phyloP scores from a whole-genome alignment of 306 rosid genomes.

The Trifolium repens region DNA sequence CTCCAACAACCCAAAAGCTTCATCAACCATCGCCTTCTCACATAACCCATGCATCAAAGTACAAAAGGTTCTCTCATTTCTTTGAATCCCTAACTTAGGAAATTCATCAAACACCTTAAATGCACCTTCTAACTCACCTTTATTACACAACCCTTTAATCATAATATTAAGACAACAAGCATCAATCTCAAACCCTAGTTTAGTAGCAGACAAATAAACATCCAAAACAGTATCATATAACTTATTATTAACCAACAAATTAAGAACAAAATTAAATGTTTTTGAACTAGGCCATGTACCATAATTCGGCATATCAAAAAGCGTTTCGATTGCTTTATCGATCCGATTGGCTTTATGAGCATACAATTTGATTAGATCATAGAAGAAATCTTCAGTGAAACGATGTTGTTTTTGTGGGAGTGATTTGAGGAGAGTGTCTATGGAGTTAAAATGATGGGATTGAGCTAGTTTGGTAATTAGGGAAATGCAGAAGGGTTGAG shows the following conservation, averaged over 20 bases:
- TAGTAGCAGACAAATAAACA: constrained; percentile 52
- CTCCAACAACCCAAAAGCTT: constrained; percentile 65
- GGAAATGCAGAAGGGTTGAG: constrained; percentile 59
- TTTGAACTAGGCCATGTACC: constrained; percentile 55
- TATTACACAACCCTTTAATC: constrained; percentile 67
- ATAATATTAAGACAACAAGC: constrained; percentile 75
- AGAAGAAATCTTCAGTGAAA: constrained; percentile 71
- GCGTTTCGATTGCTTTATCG: constrained; percentile 58
- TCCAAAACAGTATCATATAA: constrained; percentile 56
- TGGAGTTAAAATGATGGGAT: constrained; percentile 49
- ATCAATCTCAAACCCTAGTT: constrained; percentile 64
- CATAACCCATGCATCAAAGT: constrained; percentile 79
- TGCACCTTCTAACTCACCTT: constrained; percentile 65
- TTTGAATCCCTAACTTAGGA: constrained; percentile 52
- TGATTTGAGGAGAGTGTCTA: constrained; percentile 54
- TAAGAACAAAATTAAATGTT: constrained; percentile 74
- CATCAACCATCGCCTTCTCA: constrained; percentile 58
- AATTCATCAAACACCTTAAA: constrained; percentile 73
- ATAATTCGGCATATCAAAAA: constrained; percentile 63
- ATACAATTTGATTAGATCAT: constrained; percentile 56
- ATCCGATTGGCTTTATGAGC: constrained; percentile 60
- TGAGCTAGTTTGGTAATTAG: constrained; percentile 59
- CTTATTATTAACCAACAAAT: constrained; percentile 62
- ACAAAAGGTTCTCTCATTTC: constrained; percentile 63
- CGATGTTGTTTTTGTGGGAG: constrained; percentile 42